phyloP scores from a whole-genome alignment of 306 rosid genomes.

The Castanea sativa region DNA sequence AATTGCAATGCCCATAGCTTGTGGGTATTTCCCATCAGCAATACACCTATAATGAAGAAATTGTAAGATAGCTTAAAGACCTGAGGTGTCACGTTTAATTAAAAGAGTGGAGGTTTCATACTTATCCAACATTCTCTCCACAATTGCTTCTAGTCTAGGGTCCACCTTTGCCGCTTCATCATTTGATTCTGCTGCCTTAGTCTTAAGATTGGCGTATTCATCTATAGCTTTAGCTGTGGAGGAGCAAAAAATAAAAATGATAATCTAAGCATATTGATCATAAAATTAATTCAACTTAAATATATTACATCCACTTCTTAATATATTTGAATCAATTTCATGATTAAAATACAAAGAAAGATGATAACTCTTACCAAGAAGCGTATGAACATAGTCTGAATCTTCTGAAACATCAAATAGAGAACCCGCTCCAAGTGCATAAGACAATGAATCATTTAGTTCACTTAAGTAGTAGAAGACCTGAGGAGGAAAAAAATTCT shows the following conservation, averaged over 20 bases:
- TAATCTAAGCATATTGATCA: not conserved
- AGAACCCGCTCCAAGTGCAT: conserved; percentile 97
- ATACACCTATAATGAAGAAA: conserved; percentile 61
- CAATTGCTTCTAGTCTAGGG: conserved; percentile 90
- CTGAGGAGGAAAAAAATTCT: conserved; percentile 31
- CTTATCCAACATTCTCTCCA: conserved; percentile 97
- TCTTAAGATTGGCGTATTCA: conserved; percentile 85
- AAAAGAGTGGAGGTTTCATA: conserved; percentile 33
- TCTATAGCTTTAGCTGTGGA: conserved; percentile 92
- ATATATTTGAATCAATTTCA: not conserved
- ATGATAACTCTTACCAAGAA: conserved; percentile 63
- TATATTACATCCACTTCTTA: not conserved
- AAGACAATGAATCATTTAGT: conserved; percentile 85
- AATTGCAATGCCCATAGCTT: conserved; percentile 97
- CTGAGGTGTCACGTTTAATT: not conserved
- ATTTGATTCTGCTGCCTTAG: conserved; percentile 77
- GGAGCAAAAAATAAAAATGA: conserved; percentile 22
- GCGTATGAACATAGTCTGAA: conserved; percentile 92
- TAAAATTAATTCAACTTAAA: not conserved
- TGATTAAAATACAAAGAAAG: not conserved
- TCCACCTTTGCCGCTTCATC: conserved; percentile 59
- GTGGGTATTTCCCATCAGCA: conserved; percentile 87
- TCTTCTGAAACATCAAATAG: conserved; percentile 89
- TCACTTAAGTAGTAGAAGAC: conserved; percentile 96
- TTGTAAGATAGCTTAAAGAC: conserved; percentile 11